Evolutionary conservation across 1,139 yeast species (phyloP), one percentile per base, ranked within the genome.

Genomic region (Geotrichum fermentans): DNA sequence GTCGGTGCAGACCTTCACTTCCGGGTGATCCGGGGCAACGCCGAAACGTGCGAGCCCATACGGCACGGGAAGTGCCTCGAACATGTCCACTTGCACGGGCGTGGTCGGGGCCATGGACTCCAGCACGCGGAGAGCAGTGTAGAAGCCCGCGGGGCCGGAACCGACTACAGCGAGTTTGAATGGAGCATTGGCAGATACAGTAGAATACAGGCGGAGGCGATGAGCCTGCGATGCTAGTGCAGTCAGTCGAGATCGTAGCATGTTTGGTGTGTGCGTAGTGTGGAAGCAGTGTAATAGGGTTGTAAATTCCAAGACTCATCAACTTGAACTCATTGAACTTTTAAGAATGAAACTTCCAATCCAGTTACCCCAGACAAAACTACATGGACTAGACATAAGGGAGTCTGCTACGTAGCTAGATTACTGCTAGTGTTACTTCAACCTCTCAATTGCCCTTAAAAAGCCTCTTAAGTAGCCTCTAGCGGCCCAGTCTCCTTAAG

Each of bases 1-100:
- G 21, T 85, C 94, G 64, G 70, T 67, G 52, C 74, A 71, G 52
- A 68, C 88, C 89, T 92, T 92, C 34, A 92, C 97, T 61, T 92
- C 98, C 0, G 97, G 96, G 65, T 92, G 98, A 67, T 92, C 99
- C 1, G 99, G 99, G 0, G 98, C 97, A n/a, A 92, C 97, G 1
- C 99, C 99, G 62, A 79, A 90, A 39, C 99, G 69, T 43, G 92
- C 82, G 34, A 92, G 72, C 0, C 99, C 99, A 68, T 77, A 92
- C 0, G 98, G 98, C 2, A 90, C 82, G 0, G 97, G 96, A 33
- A 83, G 70, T 52, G 80, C 74, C 61, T 92, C 99, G 70, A 82
- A 89, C 55, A 78, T 65, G 51, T 71, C 73, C 2, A 73, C 62
- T 6, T 24, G 8, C 8, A 10, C 10, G 8, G 6, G 28, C 46